These are phyloP conservation scores for Stipa capillata DNA, from an alignment of 176 grass and related monocot species.

Conservation along the genomic window DNA sequence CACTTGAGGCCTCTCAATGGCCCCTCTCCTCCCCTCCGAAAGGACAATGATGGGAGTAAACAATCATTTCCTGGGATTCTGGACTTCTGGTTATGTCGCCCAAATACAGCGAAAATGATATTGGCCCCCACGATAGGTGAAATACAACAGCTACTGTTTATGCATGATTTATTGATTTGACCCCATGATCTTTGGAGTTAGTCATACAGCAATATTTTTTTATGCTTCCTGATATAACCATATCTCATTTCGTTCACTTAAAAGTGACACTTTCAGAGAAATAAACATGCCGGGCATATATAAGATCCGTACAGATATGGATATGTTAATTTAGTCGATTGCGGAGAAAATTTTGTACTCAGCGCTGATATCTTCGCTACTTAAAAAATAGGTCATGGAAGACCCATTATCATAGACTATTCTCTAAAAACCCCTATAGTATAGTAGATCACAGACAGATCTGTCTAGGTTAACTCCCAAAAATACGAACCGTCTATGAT, in stretches of 20 bases:
- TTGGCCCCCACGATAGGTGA: neutral
- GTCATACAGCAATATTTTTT: neutral
- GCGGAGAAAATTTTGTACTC: neutral
- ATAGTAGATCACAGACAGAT: no score
- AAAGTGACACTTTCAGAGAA: neutral
- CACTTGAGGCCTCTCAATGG: neutral
- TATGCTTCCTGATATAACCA: neutral
- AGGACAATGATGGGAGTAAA: neutral
- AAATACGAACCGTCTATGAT: no score
- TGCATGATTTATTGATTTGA: neutral
- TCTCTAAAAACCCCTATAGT: no score
- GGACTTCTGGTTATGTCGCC: neutral
- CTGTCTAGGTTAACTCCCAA: no score
- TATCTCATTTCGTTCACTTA: neutral
- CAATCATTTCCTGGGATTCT: neutral
- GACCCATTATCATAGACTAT: no score
- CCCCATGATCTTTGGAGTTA: neutral
- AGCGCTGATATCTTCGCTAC: no score
- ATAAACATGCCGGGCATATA: neutral
- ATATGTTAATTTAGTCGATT: neutral
- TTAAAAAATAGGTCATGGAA: no score
- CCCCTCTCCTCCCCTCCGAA: neutral
- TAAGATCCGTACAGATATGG: neutral
- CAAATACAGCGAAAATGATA: conserved; percentile 25
- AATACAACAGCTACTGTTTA: neutral